These are phyloP conservation scores for Coemansia sp. DNA, from an alignment of 192 early-diverging fungal genomes.

Conservation along the genomic window DNA sequence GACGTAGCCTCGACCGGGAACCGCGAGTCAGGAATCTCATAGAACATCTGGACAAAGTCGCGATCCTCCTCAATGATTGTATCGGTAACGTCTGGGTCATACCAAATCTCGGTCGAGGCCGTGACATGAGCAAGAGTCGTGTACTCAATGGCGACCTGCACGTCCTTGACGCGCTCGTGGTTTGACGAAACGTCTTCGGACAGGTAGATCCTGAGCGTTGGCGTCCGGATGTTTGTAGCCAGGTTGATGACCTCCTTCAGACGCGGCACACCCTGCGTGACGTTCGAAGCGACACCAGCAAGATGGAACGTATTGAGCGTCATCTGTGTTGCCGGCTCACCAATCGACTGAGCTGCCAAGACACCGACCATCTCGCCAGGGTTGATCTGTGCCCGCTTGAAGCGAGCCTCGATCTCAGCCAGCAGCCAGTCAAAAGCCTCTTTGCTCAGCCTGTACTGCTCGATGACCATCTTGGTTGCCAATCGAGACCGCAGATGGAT, in stretches of 20 bases:
- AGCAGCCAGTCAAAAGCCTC: conserved; percentile 94
- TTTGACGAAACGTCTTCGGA: conserved; percentile 67
- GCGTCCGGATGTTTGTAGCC: conserved; percentile 95
- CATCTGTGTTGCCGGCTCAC: conserved; percentile 99
- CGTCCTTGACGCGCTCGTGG: conserved; percentile 82
- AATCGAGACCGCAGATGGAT: conserved; percentile 81
- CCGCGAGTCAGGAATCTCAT: conserved; percentile 79
- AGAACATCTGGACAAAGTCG: conserved; percentile 85
- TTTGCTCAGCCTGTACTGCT: conserved; percentile 82
- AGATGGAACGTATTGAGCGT: conserved; percentile 99
- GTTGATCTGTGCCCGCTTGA: conserved; percentile 86
- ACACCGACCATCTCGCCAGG: conserved; percentile 98
- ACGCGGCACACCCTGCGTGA: conserved; percentile 96
- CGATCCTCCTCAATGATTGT: conserved; percentile 84
- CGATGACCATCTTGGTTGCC: conserved; percentile 81
- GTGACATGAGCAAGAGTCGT: conserved; percentile 88
- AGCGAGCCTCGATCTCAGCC: conserved; percentile 89
- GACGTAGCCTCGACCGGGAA: conserved; percentile 62
- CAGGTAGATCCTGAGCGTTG: conserved; percentile 77
- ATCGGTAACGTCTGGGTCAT: conserved; percentile 85
- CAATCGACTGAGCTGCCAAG: conserved; percentile 97
- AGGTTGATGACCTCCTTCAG: conserved; percentile 99
- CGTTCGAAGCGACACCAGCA: conserved; percentile 96
- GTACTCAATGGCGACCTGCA: conserved; percentile 86
- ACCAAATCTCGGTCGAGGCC: conserved; percentile 88